Base-by-base conservation (phyloP, 495 filamentous ascomycete genomes). In the Glarea lozoyensis region DNA sequence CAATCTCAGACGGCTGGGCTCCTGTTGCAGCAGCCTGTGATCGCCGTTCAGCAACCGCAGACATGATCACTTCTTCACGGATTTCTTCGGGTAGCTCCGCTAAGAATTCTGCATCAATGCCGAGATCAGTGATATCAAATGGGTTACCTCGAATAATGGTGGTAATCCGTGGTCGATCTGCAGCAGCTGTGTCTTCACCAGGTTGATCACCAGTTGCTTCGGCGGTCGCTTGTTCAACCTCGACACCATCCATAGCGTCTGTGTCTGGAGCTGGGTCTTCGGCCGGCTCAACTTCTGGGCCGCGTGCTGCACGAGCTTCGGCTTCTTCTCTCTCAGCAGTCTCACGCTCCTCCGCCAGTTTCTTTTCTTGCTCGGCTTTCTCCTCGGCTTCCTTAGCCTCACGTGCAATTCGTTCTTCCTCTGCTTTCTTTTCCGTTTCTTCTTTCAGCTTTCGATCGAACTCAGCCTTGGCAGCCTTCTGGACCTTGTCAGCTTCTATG, bases 41-140 rank as follows among this genome's bases (percentile, higher is more conserved):
- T 52, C 92, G 81, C 39, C 90, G 78, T 40, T 90, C 78, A 33
- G 82, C 81, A 48, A 93, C 68, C 41, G 94, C 86, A 34, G 85
- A 76, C 62, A 88, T 86, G 29, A 99, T 82, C 20, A 96, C 92
- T 57, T 99, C 92, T 60, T 97, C 90, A 20, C 92, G 76, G 37
- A 96, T 76, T 30, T 97, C 92, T 45, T 99, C 92, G 0, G 92
- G 92, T 13, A 99, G 68, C 27, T 88, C 93, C 42, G 92, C 86
- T 2, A 99, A 75, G 60, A 94, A 99, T 30, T 88, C 88, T 11
- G 84, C 75, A 54, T 99, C 92, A 45, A 99, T 96, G 45, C 88
- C 88, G 50, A 99, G 73, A 19, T 79, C 83, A 3, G 92, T 97
- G 42, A 99, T 90, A 57, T 99, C 90, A 35, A 94, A 68, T 40